Percentiles rank a stretch among this genome's conserved stretches.
These are phyloP conservation scores for Porcisia deanei DNA, from an alignment of 208 protist genomes.

Conservation along the genomic window DNA sequence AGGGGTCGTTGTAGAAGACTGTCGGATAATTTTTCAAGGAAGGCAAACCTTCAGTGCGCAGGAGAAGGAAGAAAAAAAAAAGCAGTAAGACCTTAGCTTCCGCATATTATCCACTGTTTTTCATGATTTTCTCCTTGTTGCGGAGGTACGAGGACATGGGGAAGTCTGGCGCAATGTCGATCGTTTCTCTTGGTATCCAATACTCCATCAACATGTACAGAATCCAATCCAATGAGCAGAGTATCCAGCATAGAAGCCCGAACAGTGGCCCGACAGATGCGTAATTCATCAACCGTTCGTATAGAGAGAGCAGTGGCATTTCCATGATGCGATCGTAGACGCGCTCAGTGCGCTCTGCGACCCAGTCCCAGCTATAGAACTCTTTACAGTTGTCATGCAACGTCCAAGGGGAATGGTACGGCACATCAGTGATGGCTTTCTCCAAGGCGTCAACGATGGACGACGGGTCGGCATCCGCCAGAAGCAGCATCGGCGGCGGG, in stretches of 20 bases:
- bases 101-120: constrained; percentile 9
- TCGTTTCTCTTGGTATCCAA: constrained; percentile 71
- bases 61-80: constrained; percentile 12
- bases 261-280: constrained; percentile 87
- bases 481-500: constrained; percentile 92
- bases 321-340: constrained; percentile 93
- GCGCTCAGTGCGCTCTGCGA: constrained; percentile 92
- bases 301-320: constrained; percentile 55
- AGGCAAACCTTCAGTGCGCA: background rate
- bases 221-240: constrained; percentile 85
- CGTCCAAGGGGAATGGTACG: constrained; percentile 80
- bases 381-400: constrained; percentile 86
- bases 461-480: constrained; percentile 90
- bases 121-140: constrained; percentile 82
- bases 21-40: background rate
- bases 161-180: constrained; percentile 94
- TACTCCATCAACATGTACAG: constrained; percentile 83
- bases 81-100: constrained; percentile 12
- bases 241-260: constrained; percentile 90
- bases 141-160: constrained; percentile 77
- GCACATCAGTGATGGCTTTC: constrained; percentile 73
- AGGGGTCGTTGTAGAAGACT: background rate
- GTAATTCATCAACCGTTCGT: constrained; percentile 85
- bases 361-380: constrained; percentile 97
- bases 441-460: constrained; percentile 74